Evolutionary conservation across 306 rosid genomes (phyloP), one percentile per base, ranked within the genome.

Genomic region (Cicer judaicum): DNA sequence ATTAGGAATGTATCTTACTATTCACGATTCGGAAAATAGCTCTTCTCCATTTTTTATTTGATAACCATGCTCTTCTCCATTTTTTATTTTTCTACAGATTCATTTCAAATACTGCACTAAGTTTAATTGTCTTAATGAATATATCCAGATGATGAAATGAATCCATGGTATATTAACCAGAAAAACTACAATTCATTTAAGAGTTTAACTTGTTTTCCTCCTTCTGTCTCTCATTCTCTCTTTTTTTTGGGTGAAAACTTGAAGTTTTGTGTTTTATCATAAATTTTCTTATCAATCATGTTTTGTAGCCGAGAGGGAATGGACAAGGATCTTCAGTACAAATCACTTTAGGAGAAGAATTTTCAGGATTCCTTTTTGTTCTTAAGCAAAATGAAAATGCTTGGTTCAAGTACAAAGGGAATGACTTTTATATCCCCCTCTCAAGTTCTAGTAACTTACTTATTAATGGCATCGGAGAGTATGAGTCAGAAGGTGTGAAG

Each of bases 401-500:
- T 41, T 95, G 97, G 99, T 79, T 95, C 62, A 89, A 89, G 16
- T 47, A 76, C 42, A 67, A 64, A 54, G 99, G 93, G 50, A 83
- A 84, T 74, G 99, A 94, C 84, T 94, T 92, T 82, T 87, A 85
- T 67, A 80, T 92, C 21, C 96, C 97, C 43, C 85, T 94, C 74
- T 15, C 83, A 62, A 78, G 83, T 78, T 86, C 90, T 59, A 75
- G 85, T 55, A 78, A 79, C 60, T 54, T 73, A 55, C 50, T 75
- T 73, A 56, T 9, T 83, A 75, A 52, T 60, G 75, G 75, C 68
- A 82, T 2, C 34, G 34, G 34, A 47, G 79, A 74, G 71, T 81
- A 40, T 40, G 83, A 63, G 43, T 53, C 82, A 10, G 71, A 80
- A 73, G 89, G 39, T 36, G 52, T 72, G 50, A 76, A 72, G 70